phyloP scores from a whole-genome alignment of 306 rosid genomes.

The Citrullus amarus region DNA sequence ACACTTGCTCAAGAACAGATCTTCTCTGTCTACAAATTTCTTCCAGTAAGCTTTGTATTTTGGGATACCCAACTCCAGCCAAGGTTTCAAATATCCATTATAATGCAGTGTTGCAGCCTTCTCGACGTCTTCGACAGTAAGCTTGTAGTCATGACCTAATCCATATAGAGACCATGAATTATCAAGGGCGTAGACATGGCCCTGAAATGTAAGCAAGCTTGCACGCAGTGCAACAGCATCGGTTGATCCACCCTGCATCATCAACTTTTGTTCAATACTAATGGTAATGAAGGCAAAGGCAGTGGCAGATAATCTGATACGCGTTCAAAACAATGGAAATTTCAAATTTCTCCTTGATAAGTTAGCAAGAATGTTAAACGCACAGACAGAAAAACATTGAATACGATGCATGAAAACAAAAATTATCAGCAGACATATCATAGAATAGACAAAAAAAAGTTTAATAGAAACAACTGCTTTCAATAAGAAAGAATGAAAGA shows the following conservation, averaged over 20 bases:
- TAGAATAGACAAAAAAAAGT: too few species aligned
- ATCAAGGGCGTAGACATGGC: conserved; percentile 46
- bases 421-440: background rate
- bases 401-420: background rate
- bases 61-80: conserved; percentile 96
- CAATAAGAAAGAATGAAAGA: too few species aligned
- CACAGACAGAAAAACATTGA: background rate
- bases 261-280: conserved; percentile 27
- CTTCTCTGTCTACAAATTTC: conserved; percentile 61
- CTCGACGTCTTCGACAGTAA: conserved; percentile 28
- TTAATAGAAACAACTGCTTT: too few species aligned
- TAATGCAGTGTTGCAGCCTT: conserved; percentile 70
- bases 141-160: conserved; percentile 62
- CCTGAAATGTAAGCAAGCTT: conserved; percentile 71
- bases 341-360: background rate
- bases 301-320: conserved; percentile 13
- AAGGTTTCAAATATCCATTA: conserved; percentile 93
- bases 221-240: conserved; percentile 49
- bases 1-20: conserved; percentile 89
- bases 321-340: background rate
- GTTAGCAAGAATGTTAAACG: background rate
- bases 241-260: conserved; percentile 19
- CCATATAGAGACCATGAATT: conserved; percentile 63
- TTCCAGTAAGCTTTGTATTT: conserved; percentile 68
- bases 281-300: conserved; percentile 11